Evolutionary conservation across 2,329 filamentous ascomycete species (phyloP).

Genomic region (Ceratocystis diversiconidia): DNA sequence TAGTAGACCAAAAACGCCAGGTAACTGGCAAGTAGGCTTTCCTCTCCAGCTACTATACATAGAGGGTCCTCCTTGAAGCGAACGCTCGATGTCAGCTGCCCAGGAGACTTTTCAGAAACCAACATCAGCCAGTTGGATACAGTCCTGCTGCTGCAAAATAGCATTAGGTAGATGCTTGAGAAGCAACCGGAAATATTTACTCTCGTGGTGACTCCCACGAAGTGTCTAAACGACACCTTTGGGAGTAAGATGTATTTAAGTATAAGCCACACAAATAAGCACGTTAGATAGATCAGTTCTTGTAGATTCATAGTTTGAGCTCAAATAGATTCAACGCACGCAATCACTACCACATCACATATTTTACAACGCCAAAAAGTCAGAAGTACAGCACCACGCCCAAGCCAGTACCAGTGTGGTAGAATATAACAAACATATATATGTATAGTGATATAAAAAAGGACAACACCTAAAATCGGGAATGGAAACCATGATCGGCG

Average conservation of each 20-base stretch:
- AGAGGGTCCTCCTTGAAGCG: too few relatives aligned
- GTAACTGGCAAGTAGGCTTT: too few relatives aligned
- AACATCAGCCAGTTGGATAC: background rate
- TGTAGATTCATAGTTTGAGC: too few relatives aligned
- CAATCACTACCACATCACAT: background rate
- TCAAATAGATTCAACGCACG: background rate
- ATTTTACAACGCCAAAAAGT: background rate
- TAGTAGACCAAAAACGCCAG: too few relatives aligned
- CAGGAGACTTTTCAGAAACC: too few relatives aligned
- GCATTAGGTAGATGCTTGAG: background rate
- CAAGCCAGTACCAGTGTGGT: background rate
- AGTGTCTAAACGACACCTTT: background rate
- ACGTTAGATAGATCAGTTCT: too few relatives aligned
- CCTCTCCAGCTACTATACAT: too few relatives aligned
- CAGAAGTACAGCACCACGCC: background rate
- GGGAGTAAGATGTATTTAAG: too few relatives aligned
- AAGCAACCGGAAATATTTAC: background rate
- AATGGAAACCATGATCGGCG: background rate
- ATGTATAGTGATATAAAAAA: conserved; percentile 5
- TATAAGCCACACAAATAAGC: too few relatives aligned
- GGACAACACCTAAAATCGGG: background rate
- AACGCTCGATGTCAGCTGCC: too few relatives aligned
- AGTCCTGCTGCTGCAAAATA: background rate
- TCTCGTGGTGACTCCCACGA: background rate
- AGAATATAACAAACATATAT: background rate